A percentile compares a stretch with the other conserved stretches of the same genome.
Evolutionary conservation across 2,329 filamentous ascomycete species (phyloP).

Genomic region (Alternaria arbusti): DNA sequence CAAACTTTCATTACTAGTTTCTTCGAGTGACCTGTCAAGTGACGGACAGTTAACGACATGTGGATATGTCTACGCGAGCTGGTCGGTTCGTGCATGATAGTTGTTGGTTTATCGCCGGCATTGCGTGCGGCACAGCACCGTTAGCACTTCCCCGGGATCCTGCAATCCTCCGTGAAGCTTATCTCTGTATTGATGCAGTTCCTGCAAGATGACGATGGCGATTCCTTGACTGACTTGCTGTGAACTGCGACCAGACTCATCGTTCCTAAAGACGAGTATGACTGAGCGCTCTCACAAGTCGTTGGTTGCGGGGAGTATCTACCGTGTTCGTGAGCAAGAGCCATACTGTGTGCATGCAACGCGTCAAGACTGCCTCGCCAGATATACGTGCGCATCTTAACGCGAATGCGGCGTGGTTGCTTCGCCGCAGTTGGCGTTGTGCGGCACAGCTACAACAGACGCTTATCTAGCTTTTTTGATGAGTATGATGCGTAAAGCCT

Average conservation of each 20-base stretch:
- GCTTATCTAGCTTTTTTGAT: neutral
- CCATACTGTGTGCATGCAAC: neutral
- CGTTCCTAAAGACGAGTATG: neutral
- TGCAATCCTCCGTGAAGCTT: constrained; percentile 1
- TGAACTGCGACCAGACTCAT: neutral
- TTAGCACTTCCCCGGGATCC: neutral
- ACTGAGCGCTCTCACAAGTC: neutral
- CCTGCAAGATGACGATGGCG: neutral
- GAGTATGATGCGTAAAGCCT: neutral
- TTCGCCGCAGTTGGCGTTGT: neutral
- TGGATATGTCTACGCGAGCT: neutral
- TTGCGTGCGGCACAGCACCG: neutral
- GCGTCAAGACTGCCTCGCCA: neutral
- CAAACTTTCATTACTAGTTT: neutral
- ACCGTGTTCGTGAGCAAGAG: neutral
- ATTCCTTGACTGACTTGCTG: neutral
- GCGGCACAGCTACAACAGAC: constrained; percentile 1
- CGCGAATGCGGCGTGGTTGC: constrained; percentile 4
- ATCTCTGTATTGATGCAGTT: neutral
- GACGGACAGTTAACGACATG: neutral
- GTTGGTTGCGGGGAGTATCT: neutral
- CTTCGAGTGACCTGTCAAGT: neutral
- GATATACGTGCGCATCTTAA: neutral
- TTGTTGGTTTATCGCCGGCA: neutral
- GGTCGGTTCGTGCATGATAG: neutral